Evolutionary conservation across 352 stramenopile species (phyloP), one percentile per base, ranked within the genome.

Genomic region (Globisporangium perplexum): DNA sequence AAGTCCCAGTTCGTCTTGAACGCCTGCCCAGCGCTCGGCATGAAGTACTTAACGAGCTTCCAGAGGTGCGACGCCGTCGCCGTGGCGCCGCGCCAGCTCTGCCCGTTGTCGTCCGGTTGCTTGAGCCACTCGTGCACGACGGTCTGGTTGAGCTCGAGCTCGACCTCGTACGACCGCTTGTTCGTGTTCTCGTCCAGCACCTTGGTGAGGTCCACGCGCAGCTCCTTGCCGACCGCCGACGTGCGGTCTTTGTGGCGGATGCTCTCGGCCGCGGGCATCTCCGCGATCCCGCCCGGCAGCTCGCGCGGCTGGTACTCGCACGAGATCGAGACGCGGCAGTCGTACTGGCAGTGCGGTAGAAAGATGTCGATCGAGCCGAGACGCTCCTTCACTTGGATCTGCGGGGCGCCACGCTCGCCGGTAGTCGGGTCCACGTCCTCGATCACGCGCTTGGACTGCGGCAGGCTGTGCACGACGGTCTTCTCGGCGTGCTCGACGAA

Each of bases 21-120:
- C 17, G 82, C 83, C 54, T 93, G 80, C 12, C 80, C 79, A 4
- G 82, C 78, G 41, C 83, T 76, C 6, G 77, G 74, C 82, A 93
- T 95, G 45, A 93, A 93, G 47, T 84, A 85, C 59, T 88, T 90
- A 45, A 90, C 79, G 66, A 88, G 88, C 53, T 85, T 86, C 78
- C 80, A 91, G 4, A 93, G 48, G 41, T 76, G 51, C 22, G 77
- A 86, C 51, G 76, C 77, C n/a, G 70, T 83, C 49, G 80, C 65
- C 26, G 76, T 76, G 22, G 83, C 83, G 42, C 72, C 82, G 43
- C 86, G 83, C 68, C 71, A 86, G 66, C 77, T 92, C 36, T 85
- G 70, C 3, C 73, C 69, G 35, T 86, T 83, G 30, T 82, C 82
- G 43, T 94, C 77, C 1, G 79, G 69, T 49, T 88, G 75, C 38